phyloP scores from a whole-genome alignment of 2,329 filamentous ascomycete species.

The Pseudogymnoascus sp. region DNA sequence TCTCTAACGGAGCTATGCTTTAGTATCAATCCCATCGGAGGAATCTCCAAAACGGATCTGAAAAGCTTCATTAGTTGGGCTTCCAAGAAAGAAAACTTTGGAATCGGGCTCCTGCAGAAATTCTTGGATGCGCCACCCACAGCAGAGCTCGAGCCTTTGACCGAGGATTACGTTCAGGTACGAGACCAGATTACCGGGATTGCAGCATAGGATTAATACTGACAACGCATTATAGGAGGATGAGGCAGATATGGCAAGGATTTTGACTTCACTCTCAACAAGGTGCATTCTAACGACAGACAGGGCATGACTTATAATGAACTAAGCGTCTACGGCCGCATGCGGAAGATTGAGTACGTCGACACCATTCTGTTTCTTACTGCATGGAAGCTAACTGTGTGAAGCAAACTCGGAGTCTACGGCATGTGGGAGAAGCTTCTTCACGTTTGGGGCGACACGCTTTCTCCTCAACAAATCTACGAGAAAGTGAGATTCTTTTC shows the following conservation, averaged over 20 bases:
- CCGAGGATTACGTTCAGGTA: slow-evolving; percentile 45
- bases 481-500: slow-evolving; percentile 39
- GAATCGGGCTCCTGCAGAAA: slow-evolving; percentile 52
- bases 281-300: slow-evolving; percentile 36
- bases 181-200: not conserved
- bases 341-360: slow-evolving; percentile 33
- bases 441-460: slow-evolving; percentile 36
- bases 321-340: slow-evolving; percentile 35
- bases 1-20: not conserved
- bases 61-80: slow-evolving; percentile 66
- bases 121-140: slow-evolving; percentile 58
- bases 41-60: slow-evolving; percentile 41
- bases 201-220: not conserved
- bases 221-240: slow-evolving; percentile 24
- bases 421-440: slow-evolving; percentile 39
- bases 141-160: slow-evolving; percentile 58
- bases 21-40: slow-evolving; percentile 52
- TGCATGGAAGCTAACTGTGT: not conserved
- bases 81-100: slow-evolving; percentile 40
- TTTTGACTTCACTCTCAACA: slow-evolving; percentile 37
- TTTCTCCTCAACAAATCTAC: slow-evolving; percentile 15
- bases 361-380: not conserved
- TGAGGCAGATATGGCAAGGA: slow-evolving; percentile 47
- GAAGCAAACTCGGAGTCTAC: slow-evolving; percentile 37
- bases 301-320: slow-evolving; percentile 48